Base-by-base conservation (phyloP, 2,329 filamentous ascomycete genomes). In the Penicillium hordei region DNA sequence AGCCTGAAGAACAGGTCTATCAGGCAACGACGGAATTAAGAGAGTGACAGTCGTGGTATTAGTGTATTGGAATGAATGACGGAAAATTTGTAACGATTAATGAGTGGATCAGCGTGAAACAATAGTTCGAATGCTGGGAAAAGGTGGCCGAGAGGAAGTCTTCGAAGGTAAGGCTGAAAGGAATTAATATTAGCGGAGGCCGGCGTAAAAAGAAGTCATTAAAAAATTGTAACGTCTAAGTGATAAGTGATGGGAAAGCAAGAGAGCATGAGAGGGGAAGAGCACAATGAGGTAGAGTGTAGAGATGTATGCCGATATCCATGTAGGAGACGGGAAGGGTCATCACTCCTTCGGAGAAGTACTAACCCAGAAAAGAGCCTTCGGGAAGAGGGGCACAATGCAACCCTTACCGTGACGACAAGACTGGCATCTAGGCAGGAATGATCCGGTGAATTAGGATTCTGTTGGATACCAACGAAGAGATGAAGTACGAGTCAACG, bases 51-150 rank as follows among this genome's bases (percentile, higher is more conserved):
- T 79, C 79, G 76, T 72, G 64, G 62, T 62, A 72, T 75, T 75
- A 76, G 73, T 65, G 68, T 55, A 63, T 63, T 58, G 53, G 60
- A 73, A 73, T 72, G 78, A 84, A 82, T 72, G 83, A 86, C 75
- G 76, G 83, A 78, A 78, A 46, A 80, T 79, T 83, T 83, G 82
- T 84, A 55, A 70, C 63, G 73, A 78, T 76, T 78, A 77, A 81
- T 73, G 72, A 75, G 70, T 72, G 76, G 66, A 71, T 68, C 75
- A 75, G 73, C 68, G 69, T 67, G 55, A 72, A 74, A 75, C 64
- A 65, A 76, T 74, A 77, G 72, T 72, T 72, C 67, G 61, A 61
- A 69, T 70, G 70, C 70, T 70, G 71, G 65, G 65, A 60, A 64
- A 63, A 64, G 62, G 25, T 31, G 38, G 61, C 59, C 67, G 61